Conservation (phyloP, 2,329 filamentous ascomycete genomes). For the Claviceps sp. region DNA sequence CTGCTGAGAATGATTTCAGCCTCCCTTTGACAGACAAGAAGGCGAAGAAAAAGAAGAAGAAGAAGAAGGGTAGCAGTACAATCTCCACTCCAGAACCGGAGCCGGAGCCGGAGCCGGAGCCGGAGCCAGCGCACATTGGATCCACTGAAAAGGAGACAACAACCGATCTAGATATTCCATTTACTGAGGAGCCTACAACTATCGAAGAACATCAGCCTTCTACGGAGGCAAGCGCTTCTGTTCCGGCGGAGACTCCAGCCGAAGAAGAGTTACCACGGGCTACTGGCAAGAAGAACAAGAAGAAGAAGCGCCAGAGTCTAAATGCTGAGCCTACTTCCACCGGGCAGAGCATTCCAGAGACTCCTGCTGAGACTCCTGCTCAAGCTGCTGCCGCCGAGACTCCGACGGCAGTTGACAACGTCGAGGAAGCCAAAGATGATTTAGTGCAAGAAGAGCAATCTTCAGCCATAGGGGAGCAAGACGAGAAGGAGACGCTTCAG, state of each 20-base stretch:
- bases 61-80: slow-evolving; percentile 18
- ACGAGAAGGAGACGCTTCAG: slow-evolving; percentile 7
- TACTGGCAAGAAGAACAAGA: slow-evolving; percentile 8
- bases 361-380: not conserved
- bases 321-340: not conserved
- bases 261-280: slow-evolving; percentile 3
- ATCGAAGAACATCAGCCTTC: not conserved
- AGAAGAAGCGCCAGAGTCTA: slow-evolving; percentile 8
- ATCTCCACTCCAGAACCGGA: not conserved
- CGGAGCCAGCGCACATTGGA: slow-evolving; percentile 3
- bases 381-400: not conserved
- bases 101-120: too few species aligned
- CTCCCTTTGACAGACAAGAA: slow-evolving; percentile 12
- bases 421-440: not conserved
- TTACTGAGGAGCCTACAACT: slow-evolving; percentile 3
- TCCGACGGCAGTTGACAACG: not conserved
- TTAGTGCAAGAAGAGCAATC: not conserved
- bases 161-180: not conserved
- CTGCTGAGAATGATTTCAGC: slow-evolving; percentile 9
- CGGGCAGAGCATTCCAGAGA: not conserved
- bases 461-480: slow-evolving; percentile 5
- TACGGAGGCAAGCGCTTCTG: not conserved
- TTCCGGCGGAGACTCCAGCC: not conserved
- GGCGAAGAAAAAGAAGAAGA: slow-evolving; percentile 19
- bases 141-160: not conserved